These are phyloP conservation scores for Chimonanthus praecox DNA, from an alignment of 164 flowering plant genomes.

Conservation along the genomic window DNA sequence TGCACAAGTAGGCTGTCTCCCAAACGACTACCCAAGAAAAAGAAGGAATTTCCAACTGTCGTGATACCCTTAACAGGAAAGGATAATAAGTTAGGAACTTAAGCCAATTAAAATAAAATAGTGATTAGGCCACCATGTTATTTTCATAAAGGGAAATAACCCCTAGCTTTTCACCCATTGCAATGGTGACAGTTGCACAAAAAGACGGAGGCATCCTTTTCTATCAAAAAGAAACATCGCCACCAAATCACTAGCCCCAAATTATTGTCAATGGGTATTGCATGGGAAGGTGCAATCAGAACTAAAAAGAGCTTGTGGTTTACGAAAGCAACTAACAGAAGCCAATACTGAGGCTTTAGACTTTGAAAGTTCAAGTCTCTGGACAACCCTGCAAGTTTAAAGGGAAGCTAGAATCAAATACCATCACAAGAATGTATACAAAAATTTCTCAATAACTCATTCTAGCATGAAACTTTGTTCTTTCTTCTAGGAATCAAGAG, in stretches of 20 bases:
- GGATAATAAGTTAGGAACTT: neutral
- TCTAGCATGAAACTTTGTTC: neutral
- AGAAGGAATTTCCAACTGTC: slow-evolving; percentile 72
- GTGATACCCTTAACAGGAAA: slow-evolving; percentile 60
- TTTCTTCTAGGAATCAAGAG: neutral
- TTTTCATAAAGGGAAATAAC: no score
- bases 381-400: slow-evolving; percentile 63
- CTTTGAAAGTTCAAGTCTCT: slow-evolving; percentile 87
- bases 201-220: no score
- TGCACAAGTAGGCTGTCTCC: slow-evolving; percentile 98
- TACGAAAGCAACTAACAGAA: slow-evolving; percentile 56
- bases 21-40: slow-evolving; percentile 91
- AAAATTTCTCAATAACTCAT: neutral
- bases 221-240: no score
- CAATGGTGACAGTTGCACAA: no score
- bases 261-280: neutral
- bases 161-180: no score
- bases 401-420: neutral
- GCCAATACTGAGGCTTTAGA: slow-evolving; percentile 93
- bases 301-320: neutral
- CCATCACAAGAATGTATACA: neutral
- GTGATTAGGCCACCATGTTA: no score
- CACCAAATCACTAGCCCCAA: no score
- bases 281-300: neutral
- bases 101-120: neutral